Base-by-base conservation (phyloP, 768 basidiomycete species). In the Mrakia gelida region DNA sequence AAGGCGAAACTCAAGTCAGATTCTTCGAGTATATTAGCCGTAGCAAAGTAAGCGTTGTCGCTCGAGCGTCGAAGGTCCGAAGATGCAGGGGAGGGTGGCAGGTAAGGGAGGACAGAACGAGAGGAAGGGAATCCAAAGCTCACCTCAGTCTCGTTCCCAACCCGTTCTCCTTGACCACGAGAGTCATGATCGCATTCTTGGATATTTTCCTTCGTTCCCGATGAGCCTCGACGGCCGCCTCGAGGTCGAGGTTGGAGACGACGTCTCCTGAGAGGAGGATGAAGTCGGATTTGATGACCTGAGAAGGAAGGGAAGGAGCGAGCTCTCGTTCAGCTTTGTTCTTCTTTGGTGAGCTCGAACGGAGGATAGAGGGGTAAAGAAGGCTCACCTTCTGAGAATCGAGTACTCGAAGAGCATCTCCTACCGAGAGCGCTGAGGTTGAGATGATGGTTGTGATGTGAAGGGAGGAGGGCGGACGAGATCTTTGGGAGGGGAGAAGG, bases 181-280 rank as follows among this genome's bases (percentile, higher is more conserved):
- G 94, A 38, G 94, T 95, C 94, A 99, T 95, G 82, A 95, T 94
- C 56, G 92, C 92, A 83, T 98, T 92, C 86, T 93, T 93, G 84
- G 95, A 93, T 79, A 87, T 88, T 84, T 91, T 91, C 79, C 94
- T 87, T 72, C 94, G 87, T 84, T 92, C 92, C 87, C 92, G 94
- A 86, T 98, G 96, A 80, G 89, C 89, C 67, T 91, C 88, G 70
- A 97, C 92, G 74, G 95, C 92, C 81, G 94, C 92, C 81, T 93
- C 92, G 80, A 99, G 91, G 79, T 90, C 89, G 80, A 98, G 88
- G 83, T 93, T 98, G 86, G 94, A 95, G 80, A 99, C 92, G 73
- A 98, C 77, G 28, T 84, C 84, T 5, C 82, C 82, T 59, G 84
- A 84, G 23, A 85, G 82, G 21, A 85, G 80, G 65, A 85, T 81